Conservation (phyloP, 2,329 filamentous ascomycete species). For the Podosphaera leucotricha region DNA sequence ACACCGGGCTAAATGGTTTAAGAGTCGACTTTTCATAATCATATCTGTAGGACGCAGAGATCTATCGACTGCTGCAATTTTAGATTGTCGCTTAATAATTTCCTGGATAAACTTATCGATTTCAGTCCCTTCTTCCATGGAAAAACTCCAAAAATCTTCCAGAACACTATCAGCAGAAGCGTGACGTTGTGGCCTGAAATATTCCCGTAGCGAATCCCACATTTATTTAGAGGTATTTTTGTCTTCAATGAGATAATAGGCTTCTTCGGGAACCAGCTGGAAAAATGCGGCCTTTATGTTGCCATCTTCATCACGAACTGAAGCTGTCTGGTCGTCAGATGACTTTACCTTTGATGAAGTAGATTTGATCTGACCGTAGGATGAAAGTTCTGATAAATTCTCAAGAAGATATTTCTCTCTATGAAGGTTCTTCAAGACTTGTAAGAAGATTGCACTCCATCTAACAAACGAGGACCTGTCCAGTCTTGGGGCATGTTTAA, state of each 20-base stretch:
- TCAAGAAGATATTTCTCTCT: not conserved
- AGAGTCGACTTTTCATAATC: not conserved
- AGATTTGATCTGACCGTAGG: no score
- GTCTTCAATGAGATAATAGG: not conserved
- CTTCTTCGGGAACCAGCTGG: not conserved
- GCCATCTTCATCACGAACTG: not conserved
- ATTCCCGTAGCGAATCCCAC: not conserved
- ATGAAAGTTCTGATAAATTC: not conserved
- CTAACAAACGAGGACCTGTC: not conserved
- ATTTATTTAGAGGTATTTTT: not conserved
- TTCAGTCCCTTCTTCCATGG: not conserved
- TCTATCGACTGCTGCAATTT: not conserved
- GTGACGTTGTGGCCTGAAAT: not conserved
- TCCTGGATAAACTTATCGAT: not conserved
- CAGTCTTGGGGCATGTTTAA: not conserved
- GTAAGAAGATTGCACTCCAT: not conserved
- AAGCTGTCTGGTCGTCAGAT: no score
- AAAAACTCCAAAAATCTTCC: constrained; percentile 1
- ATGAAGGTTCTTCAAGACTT: not conserved
- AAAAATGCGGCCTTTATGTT: not conserved
- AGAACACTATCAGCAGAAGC: not conserved
- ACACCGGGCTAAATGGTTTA: not conserved
- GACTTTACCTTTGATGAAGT: not conserved
- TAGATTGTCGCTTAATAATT: not conserved
- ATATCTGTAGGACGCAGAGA: not conserved